These are phyloP conservation scores for Hysterangium stoloniferum DNA, from an alignment of 768 basidiomycete species.

Conservation along the genomic window DNA sequence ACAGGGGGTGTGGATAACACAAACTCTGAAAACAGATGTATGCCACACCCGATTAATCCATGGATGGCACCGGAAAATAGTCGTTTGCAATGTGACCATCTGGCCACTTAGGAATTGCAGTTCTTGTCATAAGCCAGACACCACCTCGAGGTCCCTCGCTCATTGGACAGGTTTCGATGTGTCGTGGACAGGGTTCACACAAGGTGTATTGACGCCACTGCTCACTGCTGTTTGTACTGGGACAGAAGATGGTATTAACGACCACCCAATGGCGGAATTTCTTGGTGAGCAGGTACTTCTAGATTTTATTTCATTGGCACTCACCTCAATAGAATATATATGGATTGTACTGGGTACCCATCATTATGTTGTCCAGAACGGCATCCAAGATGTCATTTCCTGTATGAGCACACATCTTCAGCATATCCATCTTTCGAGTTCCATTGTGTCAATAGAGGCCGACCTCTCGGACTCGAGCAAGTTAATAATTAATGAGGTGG, in stretches of 20 bases:
- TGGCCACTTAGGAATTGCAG: no score
- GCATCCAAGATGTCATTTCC: constrained; percentile 50
- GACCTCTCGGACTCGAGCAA: constrained; percentile 28
- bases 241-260: constrained; percentile 41
- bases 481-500: constrained; percentile 34
- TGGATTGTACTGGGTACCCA: constrained; percentile 58
- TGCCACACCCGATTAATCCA: no score
- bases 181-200: constrained; percentile 45
- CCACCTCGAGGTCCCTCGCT: no score
- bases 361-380: constrained; percentile 58
- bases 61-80: no score
- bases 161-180: constrained; percentile 39
- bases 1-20: no score
- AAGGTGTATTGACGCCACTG: constrained; percentile 49
- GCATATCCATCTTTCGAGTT: constrained; percentile 47
- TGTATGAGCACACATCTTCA: constrained; percentile 38
- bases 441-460: constrained; percentile 38
- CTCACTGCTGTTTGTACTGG: constrained; percentile 73
- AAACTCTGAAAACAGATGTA: no score
- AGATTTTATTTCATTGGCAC: background rate
- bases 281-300: constrained; percentile 41
- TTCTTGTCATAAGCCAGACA: no score
- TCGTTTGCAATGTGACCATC: no score
- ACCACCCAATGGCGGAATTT: constrained; percentile 56
- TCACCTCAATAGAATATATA: constrained; percentile 52